Conservation (phyloP, 768 basidiomycete species). For the Amanita polypyramis region DNA sequence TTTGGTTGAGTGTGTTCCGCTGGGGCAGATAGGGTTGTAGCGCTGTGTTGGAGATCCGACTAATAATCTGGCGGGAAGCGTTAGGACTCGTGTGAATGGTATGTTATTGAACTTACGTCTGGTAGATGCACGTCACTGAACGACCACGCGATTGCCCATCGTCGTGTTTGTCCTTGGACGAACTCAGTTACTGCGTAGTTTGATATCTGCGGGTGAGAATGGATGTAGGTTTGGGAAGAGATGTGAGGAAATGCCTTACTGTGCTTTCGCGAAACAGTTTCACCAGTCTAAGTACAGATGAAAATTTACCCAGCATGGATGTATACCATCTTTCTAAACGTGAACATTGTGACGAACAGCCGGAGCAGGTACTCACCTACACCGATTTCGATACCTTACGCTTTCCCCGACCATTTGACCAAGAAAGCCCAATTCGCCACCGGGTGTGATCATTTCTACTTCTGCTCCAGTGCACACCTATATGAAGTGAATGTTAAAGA, state of each 20-base stretch:
- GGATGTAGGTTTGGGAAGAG: neutral
- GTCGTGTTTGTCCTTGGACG: conserved; percentile 74
- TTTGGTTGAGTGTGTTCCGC: conserved; percentile 43
- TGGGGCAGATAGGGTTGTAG: conserved; percentile 46
- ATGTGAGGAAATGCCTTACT: conserved; percentile 16
- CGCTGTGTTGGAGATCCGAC: conserved; percentile 26
- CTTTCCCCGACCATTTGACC: conserved; percentile 71
- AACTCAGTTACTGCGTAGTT: conserved; percentile 86
- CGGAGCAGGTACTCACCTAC: conserved; percentile 34
- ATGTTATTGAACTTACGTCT: conserved; percentile 41
- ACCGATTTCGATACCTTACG: conserved; percentile 31
- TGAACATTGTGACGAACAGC: neutral
- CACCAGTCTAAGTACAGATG: conserved; percentile 59
- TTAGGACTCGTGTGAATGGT: neutral
- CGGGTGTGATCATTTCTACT: conserved; percentile 81
- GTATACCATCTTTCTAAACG: conserved; percentile 69
- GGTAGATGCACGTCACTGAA: conserved; percentile 52
- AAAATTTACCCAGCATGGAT: conserved; percentile 82
- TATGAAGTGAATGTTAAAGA: neutral
- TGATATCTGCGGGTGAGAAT: conserved; percentile 47
- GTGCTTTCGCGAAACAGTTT: conserved; percentile 31
- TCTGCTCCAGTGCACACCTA: conserved; percentile 82
- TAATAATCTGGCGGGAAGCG: conserved; percentile 18
- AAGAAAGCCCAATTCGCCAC: conserved; percentile 81
- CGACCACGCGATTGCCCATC: conserved; percentile 95